Conservation (phyloP, 169 alveolate genomes). For the Babesia microti region DNA sequence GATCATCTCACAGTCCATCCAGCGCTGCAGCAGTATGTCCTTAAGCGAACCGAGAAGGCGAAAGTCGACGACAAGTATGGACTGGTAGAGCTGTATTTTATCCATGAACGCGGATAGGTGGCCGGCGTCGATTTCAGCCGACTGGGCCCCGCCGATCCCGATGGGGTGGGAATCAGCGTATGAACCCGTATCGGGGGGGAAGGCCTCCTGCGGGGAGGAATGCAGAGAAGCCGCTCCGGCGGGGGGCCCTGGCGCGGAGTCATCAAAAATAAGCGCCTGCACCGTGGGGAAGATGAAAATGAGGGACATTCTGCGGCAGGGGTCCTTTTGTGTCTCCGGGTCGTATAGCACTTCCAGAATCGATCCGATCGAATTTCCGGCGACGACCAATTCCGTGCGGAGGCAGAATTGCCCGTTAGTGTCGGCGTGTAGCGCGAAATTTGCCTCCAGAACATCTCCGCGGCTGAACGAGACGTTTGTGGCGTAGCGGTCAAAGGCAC, state of each 20-base stretch:
- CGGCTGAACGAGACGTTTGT: constrained; percentile 64
- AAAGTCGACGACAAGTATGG: constrained; percentile 19
- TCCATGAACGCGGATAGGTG: no score
- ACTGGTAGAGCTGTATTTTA: constrained; percentile 35
- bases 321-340: constrained; percentile 70
- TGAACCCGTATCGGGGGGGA: no score
- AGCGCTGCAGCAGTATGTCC: no score
- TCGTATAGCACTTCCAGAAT: constrained; percentile 78
- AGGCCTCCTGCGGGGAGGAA: no score
- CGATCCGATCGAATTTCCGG: constrained; percentile 81
- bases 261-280: constrained; percentile 27
- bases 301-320: constrained; percentile 69
- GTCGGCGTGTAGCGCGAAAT: constrained; percentile 55
- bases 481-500: constrained; percentile 64
- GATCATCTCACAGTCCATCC: no score
- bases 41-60: constrained; percentile 24
- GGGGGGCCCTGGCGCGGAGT: no score
- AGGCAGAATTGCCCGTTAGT: constrained; percentile 72
- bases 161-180: no score
- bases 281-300: constrained; percentile 71
- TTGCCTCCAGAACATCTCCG: constrained; percentile 66
- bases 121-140: no score
- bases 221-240: no score
- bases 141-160: no score
- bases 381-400: constrained; percentile 75